phyloP scores from a whole-genome alignment of 176 grass and related monocot genomes.

The Carex cristatella region DNA sequence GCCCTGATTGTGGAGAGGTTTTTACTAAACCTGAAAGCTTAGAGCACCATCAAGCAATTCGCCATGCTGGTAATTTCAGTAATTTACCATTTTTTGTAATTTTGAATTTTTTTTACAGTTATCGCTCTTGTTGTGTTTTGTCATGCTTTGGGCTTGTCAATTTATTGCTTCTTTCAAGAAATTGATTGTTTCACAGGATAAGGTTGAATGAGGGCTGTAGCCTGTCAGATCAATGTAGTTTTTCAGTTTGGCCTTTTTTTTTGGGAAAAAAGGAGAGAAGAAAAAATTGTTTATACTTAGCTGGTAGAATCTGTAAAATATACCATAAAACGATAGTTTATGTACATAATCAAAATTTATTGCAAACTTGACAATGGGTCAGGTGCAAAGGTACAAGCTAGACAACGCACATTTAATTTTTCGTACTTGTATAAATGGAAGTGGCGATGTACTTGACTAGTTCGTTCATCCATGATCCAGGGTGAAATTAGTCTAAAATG shows the following conservation, averaged over 20 bases:
- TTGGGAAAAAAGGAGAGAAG: not conserved
- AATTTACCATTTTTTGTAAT: not conserved
- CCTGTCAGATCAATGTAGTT: not conserved
- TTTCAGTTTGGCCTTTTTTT: not conserved
- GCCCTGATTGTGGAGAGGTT: slow-evolving; percentile 76
- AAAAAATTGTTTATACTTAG: not conserved
- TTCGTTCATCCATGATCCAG: not conserved
- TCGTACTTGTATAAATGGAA: not conserved
- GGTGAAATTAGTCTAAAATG: not conserved
- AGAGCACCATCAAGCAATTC: slow-evolving; percentile 74
- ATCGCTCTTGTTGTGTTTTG: not conserved
- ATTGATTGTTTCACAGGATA: slow-evolving; percentile 17
- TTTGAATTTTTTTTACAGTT: not conserved
- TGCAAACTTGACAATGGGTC: not conserved
- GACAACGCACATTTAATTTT: not conserved
- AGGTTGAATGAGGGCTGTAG: not conserved
- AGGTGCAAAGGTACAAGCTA: not conserved
- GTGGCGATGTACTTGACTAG: not conserved
- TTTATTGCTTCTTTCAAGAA: slow-evolving; percentile 11
- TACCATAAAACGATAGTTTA: not conserved
- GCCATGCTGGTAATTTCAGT: slow-evolving; percentile 54
- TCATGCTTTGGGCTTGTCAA: not conserved
- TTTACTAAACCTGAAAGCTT: slow-evolving; percentile 79
- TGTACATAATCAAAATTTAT: not conserved
- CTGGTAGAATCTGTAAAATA: not conserved